Conservation (phyloP, 179 eudicot genomes). For the Beta lomatogona region DNA sequence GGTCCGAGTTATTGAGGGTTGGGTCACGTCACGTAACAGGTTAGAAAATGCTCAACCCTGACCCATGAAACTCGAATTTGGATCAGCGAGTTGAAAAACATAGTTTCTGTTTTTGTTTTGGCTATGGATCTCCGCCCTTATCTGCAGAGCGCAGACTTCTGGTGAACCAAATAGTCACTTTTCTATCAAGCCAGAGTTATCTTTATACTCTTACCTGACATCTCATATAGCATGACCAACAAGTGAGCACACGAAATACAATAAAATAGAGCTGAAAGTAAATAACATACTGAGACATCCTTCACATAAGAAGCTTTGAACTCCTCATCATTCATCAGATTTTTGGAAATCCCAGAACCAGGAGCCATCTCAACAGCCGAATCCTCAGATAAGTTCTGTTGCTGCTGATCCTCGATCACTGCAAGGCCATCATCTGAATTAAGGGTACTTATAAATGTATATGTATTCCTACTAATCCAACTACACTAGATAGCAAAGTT, state of each 20-base stretch:
- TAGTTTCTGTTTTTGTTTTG: no score
- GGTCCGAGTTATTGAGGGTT: no score
- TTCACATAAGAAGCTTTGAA: slow-evolving; percentile 60
- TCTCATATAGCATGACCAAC: neutral
- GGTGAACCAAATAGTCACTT: neutral
- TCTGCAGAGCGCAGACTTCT: no score
- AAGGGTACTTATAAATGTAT: slow-evolving; percentile 12
- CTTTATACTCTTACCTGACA: neutral
- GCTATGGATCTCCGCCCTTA: no score
- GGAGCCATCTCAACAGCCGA: slow-evolving; percentile 51
- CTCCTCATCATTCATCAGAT: slow-evolving; percentile 67
- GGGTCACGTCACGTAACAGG: no score
- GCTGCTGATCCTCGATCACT: slow-evolving; percentile 78
- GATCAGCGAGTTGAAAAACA: no score
- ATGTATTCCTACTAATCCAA: neutral
- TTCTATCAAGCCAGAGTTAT: neutral
- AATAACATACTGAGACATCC: slow-evolving; percentile 67
- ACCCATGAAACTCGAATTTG: no score
- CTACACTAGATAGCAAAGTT: neutral
- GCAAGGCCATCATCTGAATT: slow-evolving; percentile 54
- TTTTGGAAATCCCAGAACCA: slow-evolving; percentile 62
- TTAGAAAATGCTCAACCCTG: no score
- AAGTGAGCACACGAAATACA: neutral
- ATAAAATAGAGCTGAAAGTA: neutral
- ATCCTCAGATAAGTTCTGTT: slow-evolving; percentile 63